Base-by-base conservation (phyloP, 2,329 filamentous ascomycete genomes). In the Purpureocillium takamizusanense region DNA sequence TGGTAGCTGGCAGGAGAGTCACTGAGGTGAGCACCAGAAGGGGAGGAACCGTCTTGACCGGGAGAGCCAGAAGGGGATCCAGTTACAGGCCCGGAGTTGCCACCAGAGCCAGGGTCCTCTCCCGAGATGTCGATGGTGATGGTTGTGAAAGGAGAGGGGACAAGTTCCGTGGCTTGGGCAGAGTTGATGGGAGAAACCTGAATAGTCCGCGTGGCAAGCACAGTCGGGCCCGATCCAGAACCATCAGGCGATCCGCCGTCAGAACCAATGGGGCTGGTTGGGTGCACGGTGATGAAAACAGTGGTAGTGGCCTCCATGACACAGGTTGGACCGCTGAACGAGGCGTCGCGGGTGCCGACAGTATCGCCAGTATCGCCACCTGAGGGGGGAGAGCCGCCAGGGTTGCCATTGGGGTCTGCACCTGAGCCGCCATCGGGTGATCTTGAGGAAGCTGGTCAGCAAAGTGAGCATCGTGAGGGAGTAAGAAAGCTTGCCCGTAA, bases 271-370 rank as follows among this genome's bases (percentile, higher is more conserved):
- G 57, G 44, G 33, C 47, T 51, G 40, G 55, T 52, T 12, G 63
- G 59, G 37, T 57, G 59, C 36, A 72, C 55, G 27, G 70, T 72
- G 45, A 74, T 53, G 46, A 71, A 68, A 43, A 73, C 60, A 30
- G 70, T 73, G 28, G 58, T 62, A 28, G 62, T 63, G 7, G 52
- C 52, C 41, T 59, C 49, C 31, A 57, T 42, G 43, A 60, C 54
- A 46, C 70, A 73, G 17, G 60, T 67, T 35, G 55, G 49, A 31
- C 32, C 45, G 34, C 33, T 34, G 27, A 35, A 17, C 4, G 33
- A 30, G 23, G 31, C 42, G 18, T 31, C 39, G 4, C 43, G 38
- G 28, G 34, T 36, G 28, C 38, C 17, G 15, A 31, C 41, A 14
- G 40, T 16, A 17, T 38, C 36, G 17, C 41, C 39, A 31, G 38